Percentiles rank a stretch among this genome's conserved stretches.
phyloP scores from a whole-genome alignment of 2,329 filamentous ascomycete species.

The Colletotrichum orbiculare region DNA sequence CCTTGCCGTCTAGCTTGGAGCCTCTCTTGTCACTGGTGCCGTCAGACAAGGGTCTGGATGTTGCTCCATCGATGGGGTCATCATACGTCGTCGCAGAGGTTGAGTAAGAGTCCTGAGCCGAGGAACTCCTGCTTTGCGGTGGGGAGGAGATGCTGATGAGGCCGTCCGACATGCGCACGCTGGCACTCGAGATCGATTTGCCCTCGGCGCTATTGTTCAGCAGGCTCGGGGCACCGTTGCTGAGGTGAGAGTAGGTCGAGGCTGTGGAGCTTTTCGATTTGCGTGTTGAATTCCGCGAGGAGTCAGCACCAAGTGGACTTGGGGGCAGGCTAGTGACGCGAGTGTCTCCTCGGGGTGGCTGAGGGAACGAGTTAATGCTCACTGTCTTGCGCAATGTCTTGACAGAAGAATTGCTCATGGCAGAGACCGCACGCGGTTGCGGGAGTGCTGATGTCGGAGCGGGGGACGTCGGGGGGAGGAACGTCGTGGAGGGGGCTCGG shows the following conservation, averaged over 20 bases:
- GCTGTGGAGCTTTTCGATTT: conserved; percentile 69
- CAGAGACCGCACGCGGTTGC: conserved; percentile 65
- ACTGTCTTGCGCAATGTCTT: conserved; percentile 86
- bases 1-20: conserved; percentile 79
- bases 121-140: conserved; percentile 89
- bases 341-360: conserved; percentile 79
- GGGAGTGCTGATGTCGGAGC: conserved; percentile 65
- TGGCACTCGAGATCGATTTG: conserved; percentile 74
- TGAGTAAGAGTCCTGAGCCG: conserved; percentile 90
- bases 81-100: conserved; percentile 92
- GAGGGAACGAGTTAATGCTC: conserved; percentile 93
- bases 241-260: conserved; percentile 53
- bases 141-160: conserved; percentile 83
- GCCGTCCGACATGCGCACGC: conserved; percentile 77
- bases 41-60: conserved; percentile 45
- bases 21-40: conserved; percentile 54
- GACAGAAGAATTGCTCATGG: conserved; percentile 64
- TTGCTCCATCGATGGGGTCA: conserved; percentile 71
- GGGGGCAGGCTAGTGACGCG: conserved; percentile 71
- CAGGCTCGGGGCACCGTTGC: conserved; percentile 74
- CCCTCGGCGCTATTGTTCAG: conserved; percentile 83
- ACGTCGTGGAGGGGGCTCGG: conserved; percentile 66
- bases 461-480: conserved; percentile 62
- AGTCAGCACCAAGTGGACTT: conserved; percentile 67
- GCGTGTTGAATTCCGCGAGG: conserved; percentile 54